Evolutionary conservation across 331 rosid species (phyloP), one percentile per base, ranked within the genome.

Genomic region (Quercus lobata): DNA sequence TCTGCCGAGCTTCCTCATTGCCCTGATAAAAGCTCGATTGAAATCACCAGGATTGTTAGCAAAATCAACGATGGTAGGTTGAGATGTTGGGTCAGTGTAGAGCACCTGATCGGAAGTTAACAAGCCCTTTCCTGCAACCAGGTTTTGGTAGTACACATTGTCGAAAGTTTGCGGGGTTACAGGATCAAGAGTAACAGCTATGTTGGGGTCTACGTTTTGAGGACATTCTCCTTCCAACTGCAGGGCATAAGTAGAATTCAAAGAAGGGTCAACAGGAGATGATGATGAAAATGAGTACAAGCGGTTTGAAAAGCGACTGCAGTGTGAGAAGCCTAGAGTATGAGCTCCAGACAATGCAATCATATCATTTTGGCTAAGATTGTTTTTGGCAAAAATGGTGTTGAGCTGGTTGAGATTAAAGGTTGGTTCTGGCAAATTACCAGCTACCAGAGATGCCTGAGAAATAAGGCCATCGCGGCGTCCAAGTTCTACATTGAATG

Each of bases 331-430:
- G 0, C 97, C 97, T 0, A 91, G 0, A 0, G 97, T 94, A 86
- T 94, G 98, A 1, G 95, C 98, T 34, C 98, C 98, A 0, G 98
- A 94, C 24, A 94, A 82, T 0, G 98, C 97, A 3, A 94, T 86
- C 86, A 92, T 84, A 53, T 92, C 97, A 2, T 72, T 53, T 69
- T 83, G 95, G 68, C 22, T 82, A 0, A 94, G 87, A 41, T 37
- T 57, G 87, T 92, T 83, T 1, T 30, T 19, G 7, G 87, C 24
- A 58, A 94, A 94, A 56, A 94, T 75, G 25, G 62, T 29, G 14
- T 77, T 87, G 2, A 91, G 92, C 69, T 89, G 82, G 9, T 87
- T 75, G 0, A 94, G 88, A 19, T 88, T 22, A 78, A 85, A 90
- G 1, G 2, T 29, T 1, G 95, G 86, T 17, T 79, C 87, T 0